These are phyloP conservation scores for Trichosporon coremiiforme DNA, from an alignment of 1,284 basidiomycete species.

Conservation along the genomic window DNA sequence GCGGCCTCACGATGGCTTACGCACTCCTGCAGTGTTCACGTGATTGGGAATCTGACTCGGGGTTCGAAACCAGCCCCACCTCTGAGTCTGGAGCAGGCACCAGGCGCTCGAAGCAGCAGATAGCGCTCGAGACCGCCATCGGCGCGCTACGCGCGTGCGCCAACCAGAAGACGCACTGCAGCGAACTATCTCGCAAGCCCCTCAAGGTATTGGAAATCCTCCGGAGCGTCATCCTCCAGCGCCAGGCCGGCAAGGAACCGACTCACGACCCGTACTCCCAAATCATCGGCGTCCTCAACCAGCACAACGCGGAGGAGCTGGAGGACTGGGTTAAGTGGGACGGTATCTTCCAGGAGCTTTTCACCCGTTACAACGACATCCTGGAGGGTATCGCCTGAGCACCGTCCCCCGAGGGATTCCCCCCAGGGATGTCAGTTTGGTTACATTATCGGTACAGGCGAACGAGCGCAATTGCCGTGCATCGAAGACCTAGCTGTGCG, in stretches of 20 bases:
- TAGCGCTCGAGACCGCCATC: constrained; percentile 6
- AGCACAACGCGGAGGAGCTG: neutral
- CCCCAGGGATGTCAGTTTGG: too few species aligned
- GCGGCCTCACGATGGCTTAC: constrained; percentile 19
- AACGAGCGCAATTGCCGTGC: too few species aligned
- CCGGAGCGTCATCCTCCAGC: neutral
- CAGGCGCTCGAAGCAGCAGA: neutral
- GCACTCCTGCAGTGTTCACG: constrained; percentile 6
- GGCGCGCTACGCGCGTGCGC: neutral
- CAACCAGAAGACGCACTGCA: neutral
- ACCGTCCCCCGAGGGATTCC: too few species aligned
- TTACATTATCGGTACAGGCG: too few species aligned
- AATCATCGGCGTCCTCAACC: neutral
- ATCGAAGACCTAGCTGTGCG: too few species aligned
- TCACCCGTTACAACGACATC: constrained; percentile 27
- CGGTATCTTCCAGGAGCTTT: constrained; percentile 17
- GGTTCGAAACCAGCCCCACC: neutral
- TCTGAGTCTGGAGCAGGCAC: neutral
- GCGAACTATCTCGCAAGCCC: neutral
- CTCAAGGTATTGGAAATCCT: constrained; percentile 17
- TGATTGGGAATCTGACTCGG: neutral
- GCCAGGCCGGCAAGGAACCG: neutral
- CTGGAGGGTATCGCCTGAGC: neutral
- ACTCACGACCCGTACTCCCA: constrained; percentile 16
- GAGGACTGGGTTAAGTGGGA: constrained; percentile 25